These are phyloP conservation scores for Durotheca rogersii DNA, from an alignment of 495 filamentous ascomycete genomes.

Conservation along the genomic window DNA sequence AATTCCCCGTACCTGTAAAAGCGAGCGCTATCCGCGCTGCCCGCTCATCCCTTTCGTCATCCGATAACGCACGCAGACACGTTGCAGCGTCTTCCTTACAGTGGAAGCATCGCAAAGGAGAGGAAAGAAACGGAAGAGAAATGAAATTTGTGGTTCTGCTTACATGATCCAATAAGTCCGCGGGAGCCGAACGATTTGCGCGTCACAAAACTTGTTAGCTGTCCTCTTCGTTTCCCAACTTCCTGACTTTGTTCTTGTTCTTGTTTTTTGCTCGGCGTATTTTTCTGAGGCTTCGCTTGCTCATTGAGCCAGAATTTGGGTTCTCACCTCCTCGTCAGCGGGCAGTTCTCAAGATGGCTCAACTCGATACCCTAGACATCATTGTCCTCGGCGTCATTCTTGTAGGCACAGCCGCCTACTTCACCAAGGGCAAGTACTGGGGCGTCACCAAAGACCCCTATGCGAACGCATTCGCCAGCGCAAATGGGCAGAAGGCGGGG, in stretches of 20 bases:
- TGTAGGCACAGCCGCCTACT: constrained; percentile 87
- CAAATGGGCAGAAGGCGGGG: constrained; percentile 76
- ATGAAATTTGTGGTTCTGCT: constrained; percentile 9
- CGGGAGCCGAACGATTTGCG: too few species aligned
- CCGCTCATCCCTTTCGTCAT: neutral
- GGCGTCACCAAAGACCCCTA: constrained; percentile 84
- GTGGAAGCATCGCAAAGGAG: neutral
- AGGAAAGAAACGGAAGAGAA: too few species aligned
- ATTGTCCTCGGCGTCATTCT: constrained; percentile 83
- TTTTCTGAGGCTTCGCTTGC: constrained; percentile 6
- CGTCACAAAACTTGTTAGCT: neutral
- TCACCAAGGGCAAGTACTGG: constrained; percentile 96
- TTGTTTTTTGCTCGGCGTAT: constrained; percentile 1
- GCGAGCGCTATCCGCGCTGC: constrained; percentile 15
- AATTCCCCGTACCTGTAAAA: constrained; percentile 26
- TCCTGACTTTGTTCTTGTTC: constrained; percentile 8
- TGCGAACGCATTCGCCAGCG: constrained; percentile 63
- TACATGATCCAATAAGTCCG: constrained; percentile 3
- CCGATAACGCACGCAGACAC: constrained; percentile 21
- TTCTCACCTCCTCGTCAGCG: constrained; percentile 21
- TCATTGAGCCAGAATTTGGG: constrained; percentile 3
- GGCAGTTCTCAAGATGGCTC: constrained; percentile 64
- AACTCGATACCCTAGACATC: constrained; percentile 93
- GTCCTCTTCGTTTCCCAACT: neutral
- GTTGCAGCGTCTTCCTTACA: constrained; percentile 23